Percentiles rank a stretch among this genome's conserved stretches.
phyloP scores from a whole-genome alignment of 2,329 filamentous ascomycete species.

The Fusarium lyarnte region DNA sequence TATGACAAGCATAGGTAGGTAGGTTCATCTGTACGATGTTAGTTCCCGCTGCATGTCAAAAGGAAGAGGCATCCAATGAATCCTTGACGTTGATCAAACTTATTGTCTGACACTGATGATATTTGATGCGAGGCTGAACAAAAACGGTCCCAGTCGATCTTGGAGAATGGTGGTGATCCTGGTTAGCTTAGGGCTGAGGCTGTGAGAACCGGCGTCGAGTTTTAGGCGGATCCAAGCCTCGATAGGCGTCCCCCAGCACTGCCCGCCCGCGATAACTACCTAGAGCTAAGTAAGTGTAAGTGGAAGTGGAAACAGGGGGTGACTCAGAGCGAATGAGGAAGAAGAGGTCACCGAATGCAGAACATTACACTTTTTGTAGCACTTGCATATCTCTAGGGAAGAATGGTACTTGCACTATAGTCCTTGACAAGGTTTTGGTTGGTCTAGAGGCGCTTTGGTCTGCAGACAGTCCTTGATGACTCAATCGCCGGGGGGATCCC shows the following conservation, averaged over 20 bases:
- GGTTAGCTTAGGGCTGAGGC: constrained; percentile 29
- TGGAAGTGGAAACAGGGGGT: neutral
- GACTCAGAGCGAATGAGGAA: constrained; percentile 18
- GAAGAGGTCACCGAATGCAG: constrained; percentile 18
- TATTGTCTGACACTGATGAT: neutral
- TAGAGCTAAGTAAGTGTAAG: neutral
- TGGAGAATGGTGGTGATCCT: neutral
- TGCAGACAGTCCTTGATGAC: constrained; percentile 33
- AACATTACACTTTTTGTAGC: constrained; percentile 13
- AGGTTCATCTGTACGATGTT: constrained; percentile 24
- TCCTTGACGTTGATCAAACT: constrained; percentile 24
- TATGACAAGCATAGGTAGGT: constrained; percentile 12
- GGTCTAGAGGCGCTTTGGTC: neutral
- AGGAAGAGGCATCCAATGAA: constrained; percentile 42
- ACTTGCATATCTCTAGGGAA: constrained; percentile 23
- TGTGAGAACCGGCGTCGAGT: constrained; percentile 25
- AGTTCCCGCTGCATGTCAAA: constrained; percentile 38
- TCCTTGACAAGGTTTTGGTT: constrained; percentile 18
- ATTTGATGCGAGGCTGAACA: constrained; percentile 38
- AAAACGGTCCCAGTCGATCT: neutral
- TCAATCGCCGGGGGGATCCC: constrained; percentile 41
- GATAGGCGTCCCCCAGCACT: constrained; percentile 29
- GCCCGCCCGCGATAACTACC: neutral
- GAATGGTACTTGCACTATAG: constrained; percentile 1
- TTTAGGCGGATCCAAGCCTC: constrained; percentile 34